Conservation (phyloP, 148 eudicot genomes). For the Euryodendron excelsum region DNA sequence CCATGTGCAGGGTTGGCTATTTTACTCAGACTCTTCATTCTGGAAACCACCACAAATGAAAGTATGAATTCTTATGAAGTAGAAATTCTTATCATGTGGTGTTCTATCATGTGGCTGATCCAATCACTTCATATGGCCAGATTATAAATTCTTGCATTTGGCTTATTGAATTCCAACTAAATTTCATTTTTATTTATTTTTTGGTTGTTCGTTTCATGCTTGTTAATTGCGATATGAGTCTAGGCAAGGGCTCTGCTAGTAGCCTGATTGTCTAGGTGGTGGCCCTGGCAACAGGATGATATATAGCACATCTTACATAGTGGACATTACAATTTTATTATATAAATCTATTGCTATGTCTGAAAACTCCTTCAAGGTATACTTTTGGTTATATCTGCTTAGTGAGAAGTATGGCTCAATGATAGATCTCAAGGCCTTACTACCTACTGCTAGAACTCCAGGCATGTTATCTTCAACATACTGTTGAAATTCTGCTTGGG, state of each 20-base stretch:
- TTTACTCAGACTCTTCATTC: conserved; percentile 80
- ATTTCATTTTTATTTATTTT: not conserved
- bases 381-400: not conserved
- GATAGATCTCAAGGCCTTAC: not conserved
- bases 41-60: conserved; percentile 98
- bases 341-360: conserved; percentile 1
- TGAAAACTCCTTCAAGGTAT: not conserved
- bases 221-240: not conserved
- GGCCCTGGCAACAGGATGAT: not conserved
- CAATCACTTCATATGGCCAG: not conserved
- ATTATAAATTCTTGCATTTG: not conserved
- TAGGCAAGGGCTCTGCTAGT: not conserved
- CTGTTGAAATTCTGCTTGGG: too few relatives aligned
- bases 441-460: too few relatives aligned
- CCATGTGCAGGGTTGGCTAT: conserved; percentile 89
- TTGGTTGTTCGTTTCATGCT: not conserved
- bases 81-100: not conserved
- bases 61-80: conserved; percentile 44
- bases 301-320: not conserved
- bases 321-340: not conserved
- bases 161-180: not conserved
- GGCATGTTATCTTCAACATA: too few relatives aligned
- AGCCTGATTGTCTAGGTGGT: not conserved
- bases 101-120: not conserved
- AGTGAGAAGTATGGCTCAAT: not conserved